Conservation (phyloP, 495 filamentous ascomycete genomes). For the Podospora comata region DNA sequence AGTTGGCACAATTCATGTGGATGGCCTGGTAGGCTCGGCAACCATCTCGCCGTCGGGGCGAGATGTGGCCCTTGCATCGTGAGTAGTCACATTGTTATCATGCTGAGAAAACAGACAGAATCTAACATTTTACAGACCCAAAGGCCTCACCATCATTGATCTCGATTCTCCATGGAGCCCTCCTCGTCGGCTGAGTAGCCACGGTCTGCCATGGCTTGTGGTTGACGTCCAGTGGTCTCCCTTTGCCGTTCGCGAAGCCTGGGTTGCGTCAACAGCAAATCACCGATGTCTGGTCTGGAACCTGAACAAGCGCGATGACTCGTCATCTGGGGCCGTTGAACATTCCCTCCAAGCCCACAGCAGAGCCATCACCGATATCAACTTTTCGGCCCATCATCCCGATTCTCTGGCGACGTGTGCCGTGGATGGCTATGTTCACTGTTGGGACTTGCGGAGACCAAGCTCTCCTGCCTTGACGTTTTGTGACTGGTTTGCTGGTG, state of each 20-base stretch:
- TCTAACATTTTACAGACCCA: constrained; percentile 45
- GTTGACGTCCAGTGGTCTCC: constrained; percentile 99
- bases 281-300: constrained; percentile 97
- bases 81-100: constrained; percentile 32
- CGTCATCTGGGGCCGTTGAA: constrained; percentile 72
- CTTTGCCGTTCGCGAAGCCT: constrained; percentile 81
- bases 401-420: constrained; percentile 87
- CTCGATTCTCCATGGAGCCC: constrained; percentile 88
- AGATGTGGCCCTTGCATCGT: constrained; percentile 89
- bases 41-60: constrained; percentile 89
- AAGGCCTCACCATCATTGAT: constrained; percentile 90
- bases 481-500: constrained; percentile 92
- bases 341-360: constrained; percentile 86
- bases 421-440: constrained; percentile 89
- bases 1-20: constrained; percentile 79
- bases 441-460: constrained; percentile 82
- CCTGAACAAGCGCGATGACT: constrained; percentile 67
- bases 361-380: constrained; percentile 92
- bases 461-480: constrained; percentile 75
- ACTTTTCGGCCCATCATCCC: constrained; percentile 90
- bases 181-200: constrained; percentile 74
- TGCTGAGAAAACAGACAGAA: background rate
- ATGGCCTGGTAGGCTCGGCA: constrained; percentile 58
- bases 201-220: constrained; percentile 89
- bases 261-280: constrained; percentile 92